phyloP scores from a whole-genome alignment of 352 stramenopile species.

The Thalassiosira ordinaria region DNA sequence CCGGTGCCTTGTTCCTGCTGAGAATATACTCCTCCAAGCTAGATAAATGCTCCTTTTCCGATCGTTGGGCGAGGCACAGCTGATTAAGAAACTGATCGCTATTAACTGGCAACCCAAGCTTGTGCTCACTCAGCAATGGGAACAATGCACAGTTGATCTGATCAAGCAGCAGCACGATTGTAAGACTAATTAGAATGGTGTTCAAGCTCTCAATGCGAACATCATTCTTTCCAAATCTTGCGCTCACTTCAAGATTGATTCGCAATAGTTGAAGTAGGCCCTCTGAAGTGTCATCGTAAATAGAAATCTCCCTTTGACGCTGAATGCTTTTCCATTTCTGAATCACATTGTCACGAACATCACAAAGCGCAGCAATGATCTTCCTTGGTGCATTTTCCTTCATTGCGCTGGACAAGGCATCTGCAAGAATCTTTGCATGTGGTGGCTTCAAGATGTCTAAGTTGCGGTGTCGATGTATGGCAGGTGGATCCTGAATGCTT shows the following conservation, averaged over 20 bases:
- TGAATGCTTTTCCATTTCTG: conserved; percentile 1
- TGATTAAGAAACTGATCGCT: conserved; percentile 8
- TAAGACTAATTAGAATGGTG: conserved; percentile 15
- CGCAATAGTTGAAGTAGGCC: neutral
- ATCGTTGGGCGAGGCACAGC: conserved; percentile 3
- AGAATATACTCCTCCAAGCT: conserved; percentile 18
- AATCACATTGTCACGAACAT: conserved; percentile 8
- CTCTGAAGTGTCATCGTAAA: conserved; percentile 1
- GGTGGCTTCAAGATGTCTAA: neutral
- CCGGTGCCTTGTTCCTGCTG: neutral
- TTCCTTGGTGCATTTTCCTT: neutral
- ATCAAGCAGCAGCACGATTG: conserved; percentile 17
- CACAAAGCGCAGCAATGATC: conserved; percentile 3
- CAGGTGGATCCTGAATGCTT: neutral
- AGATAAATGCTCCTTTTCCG: conserved; percentile 14
- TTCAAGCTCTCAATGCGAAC: conserved; percentile 13
- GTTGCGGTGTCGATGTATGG: neutral
- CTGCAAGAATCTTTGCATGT: neutral
- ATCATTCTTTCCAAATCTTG: conserved; percentile 13
- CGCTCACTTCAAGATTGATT: conserved; percentile 9
- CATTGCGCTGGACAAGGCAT: neutral
- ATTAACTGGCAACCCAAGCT: conserved; percentile 1
- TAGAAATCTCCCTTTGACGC: neutral
- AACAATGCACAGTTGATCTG: conserved; percentile 23
- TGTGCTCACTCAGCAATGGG: conserved; percentile 13